These are phyloP conservation scores for Fusarium nelsonii DNA, from an alignment of 2,329 filamentous ascomycete species.

Conservation along the genomic window DNA sequence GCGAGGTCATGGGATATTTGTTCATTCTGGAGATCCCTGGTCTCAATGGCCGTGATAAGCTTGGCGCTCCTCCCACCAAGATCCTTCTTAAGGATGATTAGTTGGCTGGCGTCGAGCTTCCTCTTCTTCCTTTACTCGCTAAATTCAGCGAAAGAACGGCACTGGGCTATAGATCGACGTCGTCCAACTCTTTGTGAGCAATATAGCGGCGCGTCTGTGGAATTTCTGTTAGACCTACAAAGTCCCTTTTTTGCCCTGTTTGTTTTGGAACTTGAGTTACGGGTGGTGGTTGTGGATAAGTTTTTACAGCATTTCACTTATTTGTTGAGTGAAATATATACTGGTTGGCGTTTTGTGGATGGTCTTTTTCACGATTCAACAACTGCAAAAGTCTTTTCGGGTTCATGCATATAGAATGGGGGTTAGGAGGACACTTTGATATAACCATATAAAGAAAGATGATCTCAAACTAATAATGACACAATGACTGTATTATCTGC, in stretches of 20 bases:
- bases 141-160: slow-evolving; percentile 28
- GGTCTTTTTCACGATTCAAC: slow-evolving; percentile 37
- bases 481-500: slow-evolving; percentile 17
- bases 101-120: slow-evolving; percentile 18
- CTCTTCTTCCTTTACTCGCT: slow-evolving; percentile 34
- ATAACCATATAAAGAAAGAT: slow-evolving; percentile 46
- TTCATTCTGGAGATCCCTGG: slow-evolving; percentile 97
- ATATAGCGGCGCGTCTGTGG: slow-evolving; percentile 27
- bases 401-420: slow-evolving; percentile 47
- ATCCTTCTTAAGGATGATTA: slow-evolving; percentile 76
- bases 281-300: slow-evolving; percentile 28
- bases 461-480: slow-evolving; percentile 42
- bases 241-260: slow-evolving; percentile 33
- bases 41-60: slow-evolving; percentile 90
- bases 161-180: slow-evolving; percentile 28
- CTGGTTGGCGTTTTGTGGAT: slow-evolving; percentile 47
- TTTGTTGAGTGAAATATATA: slow-evolving; percentile 42
- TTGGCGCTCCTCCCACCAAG: slow-evolving; percentile 80
- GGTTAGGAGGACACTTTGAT: slow-evolving; percentile 42
- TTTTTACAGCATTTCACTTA: slow-evolving; percentile 35
- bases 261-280: slow-evolving; percentile 32
- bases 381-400: slow-evolving; percentile 47
- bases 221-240: slow-evolving; percentile 35
- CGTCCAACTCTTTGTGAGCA: slow-evolving; percentile 29
- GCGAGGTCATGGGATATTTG: slow-evolving; percentile 86